Evolutionary conservation across 225 moss, liverwort and hornwort species (phyloP).

Genomic region (Polytrichum formosum): DNA sequence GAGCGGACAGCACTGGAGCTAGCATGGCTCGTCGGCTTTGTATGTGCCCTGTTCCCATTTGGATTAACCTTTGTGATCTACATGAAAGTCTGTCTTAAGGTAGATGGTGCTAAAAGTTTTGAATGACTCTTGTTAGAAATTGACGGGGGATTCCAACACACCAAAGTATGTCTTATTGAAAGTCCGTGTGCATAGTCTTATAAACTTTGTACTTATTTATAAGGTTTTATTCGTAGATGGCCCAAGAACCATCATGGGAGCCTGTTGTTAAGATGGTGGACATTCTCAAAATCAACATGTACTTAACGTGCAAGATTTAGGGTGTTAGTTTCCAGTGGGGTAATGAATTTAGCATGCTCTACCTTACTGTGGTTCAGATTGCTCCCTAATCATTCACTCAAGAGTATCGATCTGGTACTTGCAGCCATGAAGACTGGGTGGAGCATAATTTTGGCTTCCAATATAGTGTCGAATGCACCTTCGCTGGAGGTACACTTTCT

Average conservation of each 20-base stretch:
- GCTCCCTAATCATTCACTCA: constrained; percentile 6
- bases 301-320: too few relatives aligned
- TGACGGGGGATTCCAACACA: too few relatives aligned
- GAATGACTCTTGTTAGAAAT: too few relatives aligned
- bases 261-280: too few relatives aligned
- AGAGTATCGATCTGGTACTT: constrained; percentile 10
- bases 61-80: background rate
- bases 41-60: constrained; percentile 31
- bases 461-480: constrained; percentile 77
- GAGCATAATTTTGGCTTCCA: constrained; percentile 89
- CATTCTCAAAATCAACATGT: too few relatives aligned
- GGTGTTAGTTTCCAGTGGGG: too few relatives aligned
- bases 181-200: background rate
- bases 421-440: constrained; percentile 89
- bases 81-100: background rate
- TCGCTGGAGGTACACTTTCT: constrained; percentile 64
- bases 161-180: background rate
- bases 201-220: too few relatives aligned
- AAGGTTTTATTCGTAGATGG: too few relatives aligned
- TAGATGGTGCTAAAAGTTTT: too few relatives aligned
- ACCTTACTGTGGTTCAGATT: background rate
- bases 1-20: constrained; percentile 90
- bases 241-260: too few relatives aligned
- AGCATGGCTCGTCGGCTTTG: constrained; percentile 86
- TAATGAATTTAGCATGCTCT: too few relatives aligned